Percentiles rank a stretch among this genome's conserved stretches.
phyloP scores from a whole-genome alignment of 768 basidiomycete genomes.

The Nidula microcarpa region DNA sequence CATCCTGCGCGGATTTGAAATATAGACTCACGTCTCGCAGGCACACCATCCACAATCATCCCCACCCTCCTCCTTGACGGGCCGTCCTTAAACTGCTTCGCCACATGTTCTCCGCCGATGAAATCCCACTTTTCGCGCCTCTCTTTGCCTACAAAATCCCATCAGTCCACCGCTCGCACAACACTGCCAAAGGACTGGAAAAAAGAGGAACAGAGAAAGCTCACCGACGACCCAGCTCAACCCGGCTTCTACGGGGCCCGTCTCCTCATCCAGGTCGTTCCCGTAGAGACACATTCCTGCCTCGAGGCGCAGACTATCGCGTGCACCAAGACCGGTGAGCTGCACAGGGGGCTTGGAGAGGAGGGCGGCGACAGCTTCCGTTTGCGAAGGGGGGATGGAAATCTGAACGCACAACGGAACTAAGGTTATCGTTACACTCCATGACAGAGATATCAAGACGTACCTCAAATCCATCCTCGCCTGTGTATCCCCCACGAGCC shows the following conservation, averaged over 20 bases:
- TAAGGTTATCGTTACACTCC: background rate
- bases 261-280: slow-evolving; percentile 85
- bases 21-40: slow-evolving; percentile 68
- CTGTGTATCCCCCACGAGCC: slow-evolving; percentile 94
- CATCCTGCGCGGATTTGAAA: no score
- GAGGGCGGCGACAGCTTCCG: slow-evolving; percentile 69
- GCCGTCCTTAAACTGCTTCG: slow-evolving; percentile 76
- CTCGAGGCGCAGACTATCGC: slow-evolving; percentile 92
- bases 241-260: slow-evolving; percentile 87
- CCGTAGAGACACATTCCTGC: slow-evolving; percentile 98
- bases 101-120: slow-evolving; percentile 74
- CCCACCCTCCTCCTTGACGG: slow-evolving; percentile 79
- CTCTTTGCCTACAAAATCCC: slow-evolving; percentile 63
- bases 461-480: slow-evolving; percentile 98
- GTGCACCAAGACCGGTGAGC: slow-evolving; percentile 85
- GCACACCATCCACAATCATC: slow-evolving; percentile 76
- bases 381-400: slow-evolving; percentile 79
- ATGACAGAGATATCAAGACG: slow-evolving; percentile 2
- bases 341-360: slow-evolving; percentile 65
- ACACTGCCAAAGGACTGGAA: no score
- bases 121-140: slow-evolving; percentile 68
- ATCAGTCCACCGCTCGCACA: no score
- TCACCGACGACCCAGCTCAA: slow-evolving; percentile 90
- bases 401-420: slow-evolving; percentile 46
- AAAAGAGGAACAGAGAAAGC: slow-evolving; percentile 15